Percentiles rank a stretch among this genome's conserved stretches.
These are phyloP conservation scores for Lachancea thermotolerans DNA, from an alignment of 805 yeast species.

Conservation along the genomic window DNA sequence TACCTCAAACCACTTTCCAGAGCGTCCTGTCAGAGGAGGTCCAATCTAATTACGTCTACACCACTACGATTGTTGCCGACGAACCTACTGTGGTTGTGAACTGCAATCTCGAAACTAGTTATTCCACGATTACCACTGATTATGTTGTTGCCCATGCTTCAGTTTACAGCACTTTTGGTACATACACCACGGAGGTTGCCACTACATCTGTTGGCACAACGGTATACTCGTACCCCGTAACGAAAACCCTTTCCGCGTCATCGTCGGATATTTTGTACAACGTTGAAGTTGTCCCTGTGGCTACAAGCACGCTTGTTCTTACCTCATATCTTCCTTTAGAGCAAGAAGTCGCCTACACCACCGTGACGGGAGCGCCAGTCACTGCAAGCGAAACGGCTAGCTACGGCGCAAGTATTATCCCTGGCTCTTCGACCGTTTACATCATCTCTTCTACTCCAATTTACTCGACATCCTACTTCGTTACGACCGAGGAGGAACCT, in stretches of 20 bases:
- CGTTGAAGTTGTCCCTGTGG: not conserved
- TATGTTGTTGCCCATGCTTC: not conserved
- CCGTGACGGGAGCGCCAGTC: not conserved
- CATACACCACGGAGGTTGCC: conserved; percentile 1
- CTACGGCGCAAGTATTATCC: not conserved
- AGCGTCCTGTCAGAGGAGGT: conserved; percentile 3
- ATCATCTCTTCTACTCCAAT: not conserved
- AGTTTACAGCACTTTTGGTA: not conserved
- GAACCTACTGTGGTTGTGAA: not conserved
- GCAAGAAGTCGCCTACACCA: not conserved
- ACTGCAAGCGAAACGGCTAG: conserved; percentile 1
- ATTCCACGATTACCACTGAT: conserved; percentile 1
- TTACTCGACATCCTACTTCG: not conserved
- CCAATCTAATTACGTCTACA: not conserved
- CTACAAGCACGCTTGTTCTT: not conserved
- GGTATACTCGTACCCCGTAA: not conserved
- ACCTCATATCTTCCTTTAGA: conserved; percentile 1
- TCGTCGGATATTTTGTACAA: conserved; percentile 1
- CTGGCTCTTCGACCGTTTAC: not conserved
- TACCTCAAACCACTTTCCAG: conserved; percentile 1
- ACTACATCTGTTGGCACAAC: conserved; percentile 1
- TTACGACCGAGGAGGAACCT: not conserved
- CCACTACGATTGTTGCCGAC: not conserved
- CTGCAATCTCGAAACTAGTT: conserved; percentile 1
- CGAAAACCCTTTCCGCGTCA: not conserved